Conservation (phyloP, 805 yeast genomes). For the Lipomyces spencermartinsiae region DNA sequence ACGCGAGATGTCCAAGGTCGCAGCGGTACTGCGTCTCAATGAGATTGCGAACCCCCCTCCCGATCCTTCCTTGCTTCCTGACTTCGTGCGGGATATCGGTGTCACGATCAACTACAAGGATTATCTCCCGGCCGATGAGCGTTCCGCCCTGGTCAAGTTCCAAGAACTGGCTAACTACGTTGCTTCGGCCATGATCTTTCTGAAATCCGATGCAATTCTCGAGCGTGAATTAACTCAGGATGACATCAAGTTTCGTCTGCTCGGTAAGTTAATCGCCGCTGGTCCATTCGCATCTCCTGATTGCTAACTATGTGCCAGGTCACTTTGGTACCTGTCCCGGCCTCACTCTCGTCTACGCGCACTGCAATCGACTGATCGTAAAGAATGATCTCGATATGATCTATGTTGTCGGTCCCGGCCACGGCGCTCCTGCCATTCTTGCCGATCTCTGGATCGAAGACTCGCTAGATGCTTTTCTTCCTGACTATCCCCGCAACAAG, state of each 20-base stretch:
- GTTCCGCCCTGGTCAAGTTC: conserved; percentile 32
- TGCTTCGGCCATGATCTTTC: conserved; percentile 37
- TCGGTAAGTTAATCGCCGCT: conserved; percentile 22
- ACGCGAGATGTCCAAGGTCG: conserved; percentile 10
- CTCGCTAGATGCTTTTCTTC: conserved; percentile 33
- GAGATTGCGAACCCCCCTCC: conserved; percentile 35
- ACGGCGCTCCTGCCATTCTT: conserved; percentile 40
- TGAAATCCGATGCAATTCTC: conserved; percentile 28
- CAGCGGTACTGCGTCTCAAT: conserved; percentile 13
- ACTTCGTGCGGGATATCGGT: conserved; percentile 29
- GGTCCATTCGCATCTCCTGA: neutral
- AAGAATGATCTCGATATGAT: conserved; percentile 35
- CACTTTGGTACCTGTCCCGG: conserved; percentile 41
- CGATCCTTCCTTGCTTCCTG: conserved; percentile 35
- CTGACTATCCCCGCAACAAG: conserved; percentile 31
- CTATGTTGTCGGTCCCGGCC: conserved; percentile 40
- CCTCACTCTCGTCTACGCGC: conserved; percentile 37
- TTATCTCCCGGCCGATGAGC: conserved; percentile 32
- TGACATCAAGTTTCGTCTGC: conserved; percentile 38
- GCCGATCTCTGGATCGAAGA: conserved; percentile 39
- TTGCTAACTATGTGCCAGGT: conserved; percentile 14
- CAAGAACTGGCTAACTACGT: conserved; percentile 35
- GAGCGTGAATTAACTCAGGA: conserved; percentile 24
- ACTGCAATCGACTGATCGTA: conserved; percentile 33
- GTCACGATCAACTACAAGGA: conserved; percentile 26